Evolutionary conservation across 805 yeast species (phyloP), one percentile per base, ranked within the genome.

Genomic region (Candida parachauliodes): DNA sequence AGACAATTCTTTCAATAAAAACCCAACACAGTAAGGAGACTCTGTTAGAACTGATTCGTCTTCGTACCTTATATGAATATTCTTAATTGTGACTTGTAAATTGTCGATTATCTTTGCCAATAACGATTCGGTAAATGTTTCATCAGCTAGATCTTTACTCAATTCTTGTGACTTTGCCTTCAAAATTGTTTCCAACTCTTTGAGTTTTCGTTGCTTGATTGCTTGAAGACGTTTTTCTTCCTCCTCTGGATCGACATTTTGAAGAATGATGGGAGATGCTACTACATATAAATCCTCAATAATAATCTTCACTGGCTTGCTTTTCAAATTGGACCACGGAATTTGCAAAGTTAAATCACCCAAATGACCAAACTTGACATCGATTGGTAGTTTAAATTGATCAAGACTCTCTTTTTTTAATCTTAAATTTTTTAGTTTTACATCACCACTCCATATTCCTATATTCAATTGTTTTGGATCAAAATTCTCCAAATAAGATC

Each of bases 401-500:
- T 94, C 98, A 32, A 93, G 68, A 2, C 96, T 88, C 55, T 89
- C 97, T 44, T 84, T 83, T 61, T 86, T 88, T 42, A 93, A 68
- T 40, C 81, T 74, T 44, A 94, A 72, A 55, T 89, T 81, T 44
- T 72, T 74, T 38, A 93, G 68, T 55, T 86, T 86, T 21, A 89
- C 98, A 67, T 93, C 98, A 25, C 99, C 99, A 51, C 88, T 79
- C 96, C 98, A 89, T 23, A 93, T 88, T 4, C 98, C 98, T 39
- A 93, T 89, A 50, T 93, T 89, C 52, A 93, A 67, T 54, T 93
- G 96, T 48, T 85, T 86, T 12, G 98, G 88, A 63, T 93, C 98
- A 59, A 93, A 93, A 61, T 94, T 86, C 62, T 94, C 95, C 34
- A 91, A 88, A 58, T 88, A 88, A 21, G 78, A 70, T 1, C 88